Percentiles rank a stretch among this genome's conserved stretches.
These are phyloP conservation scores for Backusella westeae DNA, from an alignment of 192 early-diverging fungal genomes.

Conservation along the genomic window DNA sequence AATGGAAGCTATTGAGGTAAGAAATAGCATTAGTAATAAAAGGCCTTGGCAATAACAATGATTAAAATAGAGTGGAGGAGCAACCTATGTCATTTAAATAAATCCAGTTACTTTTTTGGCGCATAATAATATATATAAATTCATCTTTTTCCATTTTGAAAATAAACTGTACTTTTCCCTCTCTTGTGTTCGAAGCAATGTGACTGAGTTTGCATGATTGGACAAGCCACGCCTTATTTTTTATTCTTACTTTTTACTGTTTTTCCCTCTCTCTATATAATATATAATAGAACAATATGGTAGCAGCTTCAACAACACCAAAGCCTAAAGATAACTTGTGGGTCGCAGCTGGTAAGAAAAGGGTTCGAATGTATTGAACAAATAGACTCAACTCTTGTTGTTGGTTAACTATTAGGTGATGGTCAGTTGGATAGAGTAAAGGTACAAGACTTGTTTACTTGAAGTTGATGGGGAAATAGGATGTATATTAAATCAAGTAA, in stretches of 20 bases:
- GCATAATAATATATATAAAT: neutral
- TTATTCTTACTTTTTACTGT: neutral
- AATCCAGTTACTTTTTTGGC: too few relatives aligned
- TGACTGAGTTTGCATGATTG: neutral
- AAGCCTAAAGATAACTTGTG: slow-evolving; percentile 57
- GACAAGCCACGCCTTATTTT: neutral
- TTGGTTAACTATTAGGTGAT: slow-evolving; percentile 39
- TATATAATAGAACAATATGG: neutral
- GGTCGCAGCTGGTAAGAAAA: slow-evolving; percentile 50
- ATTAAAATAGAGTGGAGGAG: slow-evolving; percentile 15
- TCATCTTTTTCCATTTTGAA: neutral
- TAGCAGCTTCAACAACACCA: neutral
- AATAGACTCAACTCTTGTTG: neutral
- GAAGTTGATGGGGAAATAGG: neutral
- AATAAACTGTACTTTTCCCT: neutral
- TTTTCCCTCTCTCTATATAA: neutral
- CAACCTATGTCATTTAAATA: slow-evolving; percentile 7
- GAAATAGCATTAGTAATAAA: neutral
- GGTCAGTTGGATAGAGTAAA: slow-evolving; percentile 60
- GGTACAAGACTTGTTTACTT: slow-evolving; percentile 18
- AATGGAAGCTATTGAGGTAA: slow-evolving; percentile 54
- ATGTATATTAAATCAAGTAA: neutral
- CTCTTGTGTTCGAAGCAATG: neutral
- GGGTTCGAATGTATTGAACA: neutral
- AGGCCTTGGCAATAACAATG: neutral